Conservation (phyloP, 1,284 basidiomycete genomes). For the Melampsora larici-populina region DNA sequence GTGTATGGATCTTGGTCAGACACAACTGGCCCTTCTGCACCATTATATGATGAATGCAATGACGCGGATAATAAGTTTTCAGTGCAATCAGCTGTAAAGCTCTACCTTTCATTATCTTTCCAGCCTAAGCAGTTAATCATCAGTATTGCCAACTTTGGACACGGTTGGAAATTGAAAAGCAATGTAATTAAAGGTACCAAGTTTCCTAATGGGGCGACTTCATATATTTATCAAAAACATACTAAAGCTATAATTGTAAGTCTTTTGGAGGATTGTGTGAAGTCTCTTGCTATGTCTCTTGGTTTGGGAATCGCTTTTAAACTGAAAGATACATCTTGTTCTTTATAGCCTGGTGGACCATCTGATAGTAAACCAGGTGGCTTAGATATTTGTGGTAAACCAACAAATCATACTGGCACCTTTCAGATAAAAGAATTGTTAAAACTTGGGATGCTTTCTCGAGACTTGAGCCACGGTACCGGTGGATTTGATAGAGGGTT, state of each 20-base stretch:
- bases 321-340: not conserved
- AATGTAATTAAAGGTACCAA: not conserved
- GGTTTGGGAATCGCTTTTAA: not conserved
- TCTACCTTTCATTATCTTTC: not conserved
- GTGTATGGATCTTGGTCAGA: constrained; percentile 6
- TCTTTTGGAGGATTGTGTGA: not conserved
- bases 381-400: not conserved
- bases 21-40: not conserved
- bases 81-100: not conserved
- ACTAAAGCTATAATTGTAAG: not conserved
- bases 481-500: not conserved
- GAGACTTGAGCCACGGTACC: not conserved
- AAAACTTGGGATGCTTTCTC: not conserved
- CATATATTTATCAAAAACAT: constrained; percentile 2
- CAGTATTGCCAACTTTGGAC: not conserved
- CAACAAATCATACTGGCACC: not conserved
- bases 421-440: not conserved
- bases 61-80: not conserved
- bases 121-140: not conserved
- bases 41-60: constrained; percentile 9
- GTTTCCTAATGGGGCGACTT: not conserved
- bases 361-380: not conserved
- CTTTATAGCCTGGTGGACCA: not conserved
- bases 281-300: not conserved
- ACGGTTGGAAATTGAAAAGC: not conserved